These are phyloP conservation scores for Tinospora cordifolia DNA, from an alignment of 164 flowering plant species.

Conservation along the genomic window DNA sequence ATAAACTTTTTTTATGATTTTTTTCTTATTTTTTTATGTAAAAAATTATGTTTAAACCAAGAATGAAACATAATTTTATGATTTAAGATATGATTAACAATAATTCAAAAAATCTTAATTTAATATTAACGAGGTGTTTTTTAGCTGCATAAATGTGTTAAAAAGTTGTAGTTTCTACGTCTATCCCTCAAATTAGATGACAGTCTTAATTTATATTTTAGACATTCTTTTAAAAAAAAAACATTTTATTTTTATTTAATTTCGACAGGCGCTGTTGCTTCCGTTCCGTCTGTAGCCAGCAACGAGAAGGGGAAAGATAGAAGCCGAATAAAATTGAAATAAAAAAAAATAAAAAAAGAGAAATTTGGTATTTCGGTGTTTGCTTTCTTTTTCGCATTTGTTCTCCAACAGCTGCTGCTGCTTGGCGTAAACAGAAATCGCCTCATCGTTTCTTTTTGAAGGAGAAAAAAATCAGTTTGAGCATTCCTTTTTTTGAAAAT, in stretches of 20 bases:
- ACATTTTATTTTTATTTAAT: neutral
- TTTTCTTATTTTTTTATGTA: too few species aligned
- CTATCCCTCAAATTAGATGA: neutral
- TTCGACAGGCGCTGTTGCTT: neutral
- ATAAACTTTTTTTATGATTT: too few species aligned
- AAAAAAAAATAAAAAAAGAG: neutral
- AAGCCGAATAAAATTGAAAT: neutral
- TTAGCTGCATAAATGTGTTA: too few species aligned
- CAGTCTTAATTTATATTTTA: too few species aligned
- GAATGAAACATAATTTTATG: too few species aligned
- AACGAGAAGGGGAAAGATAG: conserved; percentile 4
- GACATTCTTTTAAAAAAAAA: too few species aligned
- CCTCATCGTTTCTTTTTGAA: neutral
- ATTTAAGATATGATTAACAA: too few species aligned
- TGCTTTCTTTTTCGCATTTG: neutral
- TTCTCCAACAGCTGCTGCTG: neutral
- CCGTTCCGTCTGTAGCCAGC: neutral
- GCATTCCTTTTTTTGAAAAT: neutral
- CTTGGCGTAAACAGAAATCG: neutral
- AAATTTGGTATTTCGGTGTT: conserved; percentile 1
- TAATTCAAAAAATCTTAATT: too few species aligned
- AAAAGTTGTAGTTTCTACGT: too few species aligned
- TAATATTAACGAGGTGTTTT: too few species aligned
- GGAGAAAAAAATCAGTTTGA: neutral
- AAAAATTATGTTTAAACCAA: too few species aligned